A percentile compares a stretch with the other conserved stretches of the same genome.
Evolutionary conservation across 1,284 basidiomycete genomes (phyloP).

Genomic region (Pseudozyma thailandica): DNA sequence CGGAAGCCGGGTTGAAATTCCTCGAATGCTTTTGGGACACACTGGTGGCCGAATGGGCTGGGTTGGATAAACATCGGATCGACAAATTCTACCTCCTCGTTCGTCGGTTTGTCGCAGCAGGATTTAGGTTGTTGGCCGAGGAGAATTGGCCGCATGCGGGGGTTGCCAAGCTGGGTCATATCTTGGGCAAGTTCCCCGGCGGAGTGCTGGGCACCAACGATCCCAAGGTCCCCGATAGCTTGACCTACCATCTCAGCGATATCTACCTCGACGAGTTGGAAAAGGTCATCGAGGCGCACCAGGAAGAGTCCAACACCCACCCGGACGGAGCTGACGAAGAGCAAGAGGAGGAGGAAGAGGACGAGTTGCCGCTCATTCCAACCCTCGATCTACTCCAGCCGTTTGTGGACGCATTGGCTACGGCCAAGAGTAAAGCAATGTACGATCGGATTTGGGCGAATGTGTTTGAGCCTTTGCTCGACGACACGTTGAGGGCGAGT

Average conservation of each 20-base stretch:
- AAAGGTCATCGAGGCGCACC: slow-evolving; percentile 72
- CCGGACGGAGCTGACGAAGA: neutral
- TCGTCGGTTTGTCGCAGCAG: slow-evolving; percentile 84
- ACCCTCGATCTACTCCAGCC: slow-evolving; percentile 75
- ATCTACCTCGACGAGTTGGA: slow-evolving; percentile 91
- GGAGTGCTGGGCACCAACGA: slow-evolving; percentile 70
- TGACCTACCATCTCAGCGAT: slow-evolving; percentile 80
- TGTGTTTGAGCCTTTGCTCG: slow-evolving; percentile 75
- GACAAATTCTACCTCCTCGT: slow-evolving; percentile 98
- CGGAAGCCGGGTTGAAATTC: slow-evolving; percentile 77
- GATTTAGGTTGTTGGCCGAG: slow-evolving; percentile 81
- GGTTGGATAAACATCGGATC: slow-evolving; percentile 80
- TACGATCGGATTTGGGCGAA: slow-evolving; percentile 77
- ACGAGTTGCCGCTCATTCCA: slow-evolving; percentile 69
- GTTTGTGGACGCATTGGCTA: slow-evolving; percentile 77
- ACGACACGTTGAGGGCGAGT: slow-evolving; percentile 42
- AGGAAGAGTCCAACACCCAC: neutral
- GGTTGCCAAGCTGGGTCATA: slow-evolving; percentile 18
- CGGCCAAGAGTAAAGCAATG: slow-evolving; percentile 74
- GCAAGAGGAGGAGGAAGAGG: slow-evolving; percentile 11
- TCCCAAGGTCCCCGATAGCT: slow-evolving; percentile 78
- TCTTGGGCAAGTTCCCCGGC: slow-evolving; percentile 22
- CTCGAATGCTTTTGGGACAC: slow-evolving; percentile 89
- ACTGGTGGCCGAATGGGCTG: slow-evolving; percentile 88
- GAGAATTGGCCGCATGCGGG: slow-evolving; percentile 75